phyloP scores from a whole-genome alignment of 768 basidiomycete species.

The Hydnum rufescens region DNA sequence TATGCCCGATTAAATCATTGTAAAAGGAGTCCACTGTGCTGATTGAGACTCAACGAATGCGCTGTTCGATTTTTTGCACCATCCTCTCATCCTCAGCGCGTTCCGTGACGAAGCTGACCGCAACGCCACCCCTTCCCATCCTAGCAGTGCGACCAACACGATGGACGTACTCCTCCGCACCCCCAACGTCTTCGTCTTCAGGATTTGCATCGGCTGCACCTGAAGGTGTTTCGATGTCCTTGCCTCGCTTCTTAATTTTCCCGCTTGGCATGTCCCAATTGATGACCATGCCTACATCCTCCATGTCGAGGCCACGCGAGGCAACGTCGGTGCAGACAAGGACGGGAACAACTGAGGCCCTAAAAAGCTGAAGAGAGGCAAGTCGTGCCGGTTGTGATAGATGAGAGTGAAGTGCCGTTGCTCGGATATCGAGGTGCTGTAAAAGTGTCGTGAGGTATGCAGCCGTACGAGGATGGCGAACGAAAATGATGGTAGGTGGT shows the following conservation, averaged over 20 bases:
- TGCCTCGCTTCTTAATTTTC: conserved; percentile 10
- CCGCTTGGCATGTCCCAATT: conserved; percentile 92
- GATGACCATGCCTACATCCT: conserved; percentile 86
- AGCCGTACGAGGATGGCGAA: conserved; percentile 66
- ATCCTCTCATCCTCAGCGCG: conserved; percentile 57
- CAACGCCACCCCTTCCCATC: conserved; percentile 73
- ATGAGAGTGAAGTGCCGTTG: conserved; percentile 80
- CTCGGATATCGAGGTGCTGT: conserved; percentile 60
- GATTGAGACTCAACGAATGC: conserved; percentile 46
- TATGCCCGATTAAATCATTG: neutral
- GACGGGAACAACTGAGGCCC: conserved; percentile 71
- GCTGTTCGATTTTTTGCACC: conserved; percentile 62
- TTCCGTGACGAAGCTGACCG: conserved; percentile 90
- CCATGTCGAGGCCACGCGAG: conserved; percentile 86
- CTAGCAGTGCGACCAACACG: conserved; percentile 87
- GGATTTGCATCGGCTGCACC: neutral
- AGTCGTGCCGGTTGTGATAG: conserved; percentile 83
- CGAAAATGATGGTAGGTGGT: conserved; percentile 91
- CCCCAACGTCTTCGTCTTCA: conserved; percentile 5
- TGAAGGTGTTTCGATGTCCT: neutral
- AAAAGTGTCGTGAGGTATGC: conserved; percentile 73
- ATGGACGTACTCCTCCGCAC: conserved; percentile 84
- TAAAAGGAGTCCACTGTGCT: neutral
- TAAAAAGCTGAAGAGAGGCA: conserved; percentile 66
- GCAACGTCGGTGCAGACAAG: conserved; percentile 92